Conservation (phyloP, 164 flowering plant species). For the Aristolochia californica region DNA sequence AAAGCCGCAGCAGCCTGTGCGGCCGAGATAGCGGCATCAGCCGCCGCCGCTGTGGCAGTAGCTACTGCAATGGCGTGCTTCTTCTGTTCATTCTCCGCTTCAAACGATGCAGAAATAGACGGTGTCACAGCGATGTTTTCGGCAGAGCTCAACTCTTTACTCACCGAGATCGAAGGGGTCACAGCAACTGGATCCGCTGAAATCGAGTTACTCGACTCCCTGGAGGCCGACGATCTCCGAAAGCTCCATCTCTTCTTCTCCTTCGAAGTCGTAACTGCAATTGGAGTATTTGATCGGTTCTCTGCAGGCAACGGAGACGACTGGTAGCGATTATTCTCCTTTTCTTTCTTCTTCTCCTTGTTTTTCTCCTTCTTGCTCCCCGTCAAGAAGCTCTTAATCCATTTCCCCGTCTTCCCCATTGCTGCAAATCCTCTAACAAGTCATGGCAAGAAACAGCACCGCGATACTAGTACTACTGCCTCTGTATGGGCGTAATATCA, state of each 20-base stretch:
- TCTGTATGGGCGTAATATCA: not conserved
- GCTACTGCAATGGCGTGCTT: constrained; percentile 53
- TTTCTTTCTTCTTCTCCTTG: constrained; percentile 26
- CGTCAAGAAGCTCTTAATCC: constrained; percentile 53
- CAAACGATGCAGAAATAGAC: constrained; percentile 17
- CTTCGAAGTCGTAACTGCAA: constrained; percentile 40
- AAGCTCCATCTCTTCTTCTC: constrained; percentile 91
- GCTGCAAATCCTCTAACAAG: constrained; percentile 3
- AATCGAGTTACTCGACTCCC: constrained; percentile 11
- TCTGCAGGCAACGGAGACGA: constrained; percentile 14
- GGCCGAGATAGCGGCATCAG: constrained; percentile 55
- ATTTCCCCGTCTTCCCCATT: constrained; percentile 70
- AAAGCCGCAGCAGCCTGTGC: constrained; percentile 59
- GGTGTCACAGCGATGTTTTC: constrained; percentile 17
- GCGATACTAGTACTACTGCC: not conserved
- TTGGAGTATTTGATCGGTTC: constrained; percentile 34
- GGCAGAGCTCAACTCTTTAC: constrained; percentile 9
- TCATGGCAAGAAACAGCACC: not conserved
- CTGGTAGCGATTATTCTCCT: constrained; percentile 13
- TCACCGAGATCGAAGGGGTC: too few species aligned
- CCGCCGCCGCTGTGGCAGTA: constrained; percentile 47
- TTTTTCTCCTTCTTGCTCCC: constrained; percentile 24
- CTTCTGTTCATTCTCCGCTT: constrained; percentile 40
- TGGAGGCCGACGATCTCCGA: constrained; percentile 50
- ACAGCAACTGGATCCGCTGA: constrained; percentile 6